Conservation (phyloP, 768 basidiomycete genomes). For the Trametes gibbosa region DNA sequence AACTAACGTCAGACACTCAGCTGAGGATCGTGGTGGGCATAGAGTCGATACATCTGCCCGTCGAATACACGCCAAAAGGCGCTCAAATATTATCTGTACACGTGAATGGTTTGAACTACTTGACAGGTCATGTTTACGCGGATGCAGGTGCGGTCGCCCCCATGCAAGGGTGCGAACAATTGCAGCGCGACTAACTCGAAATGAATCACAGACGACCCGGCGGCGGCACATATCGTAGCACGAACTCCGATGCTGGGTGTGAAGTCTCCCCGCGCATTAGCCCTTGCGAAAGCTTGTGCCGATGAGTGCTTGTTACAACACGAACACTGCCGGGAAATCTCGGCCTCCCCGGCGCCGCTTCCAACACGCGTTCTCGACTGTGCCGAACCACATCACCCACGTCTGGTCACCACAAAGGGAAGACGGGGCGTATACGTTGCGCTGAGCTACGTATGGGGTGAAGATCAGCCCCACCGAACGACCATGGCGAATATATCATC, state of each 20-base stretch:
- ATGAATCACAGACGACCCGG: constrained; percentile 2
- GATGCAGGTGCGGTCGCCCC: too few relatives aligned
- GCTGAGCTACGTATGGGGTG: constrained; percentile 14
- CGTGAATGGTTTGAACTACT: too few relatives aligned
- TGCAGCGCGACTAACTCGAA: too few relatives aligned
- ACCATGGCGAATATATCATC: constrained; percentile 2
- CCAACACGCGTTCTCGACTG: constrained; percentile 12
- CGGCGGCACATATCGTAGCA: neutral
- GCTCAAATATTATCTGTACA: too few relatives aligned
- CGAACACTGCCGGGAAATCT: neutral
- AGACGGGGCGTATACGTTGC: neutral
- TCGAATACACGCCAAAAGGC: too few relatives aligned
- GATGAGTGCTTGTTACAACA: constrained; percentile 4
- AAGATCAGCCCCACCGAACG: neutral
- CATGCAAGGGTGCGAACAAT: too few relatives aligned
- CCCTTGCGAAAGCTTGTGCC: neutral
- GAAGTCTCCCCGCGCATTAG: neutral
- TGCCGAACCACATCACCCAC: neutral
- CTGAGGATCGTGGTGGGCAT: too few relatives aligned
- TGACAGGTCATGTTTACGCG: too few relatives aligned
- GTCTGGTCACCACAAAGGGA: neutral
- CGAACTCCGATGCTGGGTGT: neutral
- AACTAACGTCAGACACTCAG: too few relatives aligned
- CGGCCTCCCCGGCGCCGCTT: neutral
- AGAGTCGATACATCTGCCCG: too few relatives aligned